Evolutionary conservation across 2,329 filamentous ascomycete genomes (phyloP).

Genomic region (Sporothrix pseudoabietina): DNA sequence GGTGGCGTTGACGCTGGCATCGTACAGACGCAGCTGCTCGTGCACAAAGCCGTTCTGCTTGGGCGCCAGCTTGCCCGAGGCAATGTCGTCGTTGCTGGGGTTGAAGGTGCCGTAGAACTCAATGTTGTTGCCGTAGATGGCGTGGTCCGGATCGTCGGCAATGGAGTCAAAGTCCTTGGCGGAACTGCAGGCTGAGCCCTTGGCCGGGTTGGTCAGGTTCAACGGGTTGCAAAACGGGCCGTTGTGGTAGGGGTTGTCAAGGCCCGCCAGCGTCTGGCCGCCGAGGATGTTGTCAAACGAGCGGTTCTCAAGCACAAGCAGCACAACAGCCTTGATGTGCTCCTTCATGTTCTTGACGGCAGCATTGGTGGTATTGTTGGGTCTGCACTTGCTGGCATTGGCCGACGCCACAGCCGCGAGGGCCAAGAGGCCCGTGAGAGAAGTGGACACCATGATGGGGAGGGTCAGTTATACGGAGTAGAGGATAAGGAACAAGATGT

Average conservation of each 20-base stretch:
- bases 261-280: conserved; percentile 44
- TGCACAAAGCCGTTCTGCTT: conserved; percentile 45
- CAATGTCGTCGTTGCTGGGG: conserved; percentile 42
- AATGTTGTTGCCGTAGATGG: conserved; percentile 48
- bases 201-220: conserved; percentile 39
- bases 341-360: conserved; percentile 39
- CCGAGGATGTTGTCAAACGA: conserved; percentile 50
- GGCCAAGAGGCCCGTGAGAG: conserved; percentile 17
- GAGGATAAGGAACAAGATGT: neutral
- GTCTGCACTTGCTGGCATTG: neutral
- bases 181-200: conserved; percentile 39
- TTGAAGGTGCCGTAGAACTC: conserved; percentile 48
- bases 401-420: conserved; percentile 28
- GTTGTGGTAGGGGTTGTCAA: conserved; percentile 48
- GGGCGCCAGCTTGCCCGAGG: conserved; percentile 32
- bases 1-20: conserved; percentile 40
- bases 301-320: conserved; percentile 51
- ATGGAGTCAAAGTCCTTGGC: conserved; percentile 47
- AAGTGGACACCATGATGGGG: conserved; percentile 22
- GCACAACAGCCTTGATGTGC: conserved; percentile 53
- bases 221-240: conserved; percentile 48
- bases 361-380: neutral
- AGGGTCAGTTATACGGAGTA: neutral
- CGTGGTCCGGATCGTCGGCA: conserved; percentile 47
- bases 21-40: conserved; percentile 45